These are phyloP conservation scores for Amylocarpus encephaloides DNA, from an alignment of 2,329 filamentous ascomycete genomes.

Conservation along the genomic window DNA sequence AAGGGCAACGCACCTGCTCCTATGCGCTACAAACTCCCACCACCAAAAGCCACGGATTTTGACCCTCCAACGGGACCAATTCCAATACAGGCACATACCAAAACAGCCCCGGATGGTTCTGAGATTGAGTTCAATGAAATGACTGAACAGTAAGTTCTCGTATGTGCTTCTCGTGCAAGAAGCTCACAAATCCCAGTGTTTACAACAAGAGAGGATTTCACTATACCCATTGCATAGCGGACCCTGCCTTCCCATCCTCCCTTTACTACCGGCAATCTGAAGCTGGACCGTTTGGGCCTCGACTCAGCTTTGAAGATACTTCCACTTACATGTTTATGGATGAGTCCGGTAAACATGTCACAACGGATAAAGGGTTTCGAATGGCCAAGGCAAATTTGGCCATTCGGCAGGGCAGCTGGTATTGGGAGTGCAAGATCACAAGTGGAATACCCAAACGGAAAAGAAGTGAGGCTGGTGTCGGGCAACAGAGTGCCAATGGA, in stretches of 20 bases:
- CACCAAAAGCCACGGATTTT: slow-evolving; percentile 56
- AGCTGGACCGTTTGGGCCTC: slow-evolving; percentile 71
- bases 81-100: slow-evolving; percentile 49
- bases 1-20: slow-evolving; percentile 38
- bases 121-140: slow-evolving; percentile 55
- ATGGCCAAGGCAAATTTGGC: slow-evolving; percentile 88
- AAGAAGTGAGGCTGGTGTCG: slow-evolving; percentile 15
- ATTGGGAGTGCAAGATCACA: slow-evolving; percentile 89
- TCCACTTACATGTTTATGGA: slow-evolving; percentile 81
- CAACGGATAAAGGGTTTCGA: slow-evolving; percentile 87
- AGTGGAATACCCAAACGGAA: slow-evolving; percentile 55
- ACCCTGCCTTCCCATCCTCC: slow-evolving; percentile 77
- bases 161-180: not conserved
- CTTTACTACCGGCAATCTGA: slow-evolving; percentile 89
- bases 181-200: slow-evolving; percentile 37
- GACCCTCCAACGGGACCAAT: slow-evolving; percentile 52
- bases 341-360: slow-evolving; percentile 67
- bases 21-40: slow-evolving; percentile 57
- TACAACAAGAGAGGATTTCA: slow-evolving; percentile 70
- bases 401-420: slow-evolving; percentile 82
- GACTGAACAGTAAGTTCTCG: slow-evolving; percentile 52
- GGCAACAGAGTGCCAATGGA: slow-evolving; percentile 31
- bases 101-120: slow-evolving; percentile 43
- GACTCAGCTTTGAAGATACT: slow-evolving; percentile 89
- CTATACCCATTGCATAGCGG: slow-evolving; percentile 85